Evolutionary conservation across 2,329 filamentous ascomycete genomes (phyloP).

Genomic region (Celoporthe dispersa): DNA sequence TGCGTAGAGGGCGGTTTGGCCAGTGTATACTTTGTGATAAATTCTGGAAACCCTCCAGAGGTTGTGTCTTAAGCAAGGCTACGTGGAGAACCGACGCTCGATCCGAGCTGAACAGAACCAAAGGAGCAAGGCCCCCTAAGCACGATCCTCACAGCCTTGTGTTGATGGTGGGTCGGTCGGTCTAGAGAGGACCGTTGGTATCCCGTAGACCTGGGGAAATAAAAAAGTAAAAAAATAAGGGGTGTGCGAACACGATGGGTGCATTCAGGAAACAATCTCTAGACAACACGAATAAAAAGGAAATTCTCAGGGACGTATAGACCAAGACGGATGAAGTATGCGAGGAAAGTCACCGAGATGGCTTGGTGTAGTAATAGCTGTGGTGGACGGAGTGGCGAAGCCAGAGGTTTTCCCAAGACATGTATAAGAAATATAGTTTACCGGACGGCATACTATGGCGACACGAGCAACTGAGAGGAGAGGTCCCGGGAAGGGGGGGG

Average conservation of each 20-base stretch:
- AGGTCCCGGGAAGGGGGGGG: not conserved
- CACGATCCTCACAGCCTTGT: constrained; percentile 20
- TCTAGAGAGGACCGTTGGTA: not conserved
- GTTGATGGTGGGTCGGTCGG: constrained; percentile 4
- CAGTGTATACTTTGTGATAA: too few species aligned
- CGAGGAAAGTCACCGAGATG: constrained; percentile 16
- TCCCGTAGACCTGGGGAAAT: constrained; percentile 5
- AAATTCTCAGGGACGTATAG: constrained; percentile 18
- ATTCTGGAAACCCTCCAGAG: not conserved
- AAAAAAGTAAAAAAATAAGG: not conserved
- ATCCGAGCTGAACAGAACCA: not conserved
- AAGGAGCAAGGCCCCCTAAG: constrained; percentile 15
- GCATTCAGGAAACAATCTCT: constrained; percentile 12
- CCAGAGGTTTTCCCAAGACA: constrained; percentile 22
- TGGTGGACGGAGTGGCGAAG: constrained; percentile 25
- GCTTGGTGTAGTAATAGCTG: constrained; percentile 18
- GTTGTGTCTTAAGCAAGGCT: not conserved
- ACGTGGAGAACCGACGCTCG: not conserved
- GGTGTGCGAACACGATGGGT: not conserved
- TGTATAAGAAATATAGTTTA: constrained; percentile 27
- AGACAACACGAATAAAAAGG: constrained; percentile 19
- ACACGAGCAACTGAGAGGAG: not conserved
- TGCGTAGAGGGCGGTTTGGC: not conserved
- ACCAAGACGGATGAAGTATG: not conserved
- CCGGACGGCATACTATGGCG: not conserved